These are phyloP conservation scores for Xylaria digitata DNA, from an alignment of 2,329 filamentous ascomycete genomes.

Conservation along the genomic window DNA sequence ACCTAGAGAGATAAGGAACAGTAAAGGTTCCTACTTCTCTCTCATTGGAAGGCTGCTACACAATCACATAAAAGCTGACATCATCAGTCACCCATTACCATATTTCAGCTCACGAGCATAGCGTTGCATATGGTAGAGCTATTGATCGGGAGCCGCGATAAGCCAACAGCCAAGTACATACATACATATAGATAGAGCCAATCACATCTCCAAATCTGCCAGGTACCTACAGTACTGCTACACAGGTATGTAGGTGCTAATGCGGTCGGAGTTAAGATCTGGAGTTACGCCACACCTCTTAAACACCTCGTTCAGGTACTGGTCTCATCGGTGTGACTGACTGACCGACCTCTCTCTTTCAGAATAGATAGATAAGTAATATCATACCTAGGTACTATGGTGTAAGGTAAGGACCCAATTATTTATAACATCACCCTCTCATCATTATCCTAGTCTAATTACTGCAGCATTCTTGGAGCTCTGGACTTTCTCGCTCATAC, in stretches of 20 bases:
- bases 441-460: not conserved
- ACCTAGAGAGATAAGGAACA: no score
- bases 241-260: not conserved
- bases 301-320: conserved; percentile 5
- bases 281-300: conserved; percentile 22
- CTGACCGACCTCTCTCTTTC: conserved; percentile 4
- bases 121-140: no score
- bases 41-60: not conserved
- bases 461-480: conserved; percentile 1
- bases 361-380: not conserved
- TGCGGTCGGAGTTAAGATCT: conserved; percentile 23
- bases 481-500: conserved; percentile 6
- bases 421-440: conserved; percentile 2
- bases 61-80: not conserved
- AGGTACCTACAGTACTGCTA: no score
- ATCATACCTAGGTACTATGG: not conserved
- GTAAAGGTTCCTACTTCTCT: not conserved
- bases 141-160: no score
- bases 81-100: no score
- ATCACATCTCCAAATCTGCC: not conserved
- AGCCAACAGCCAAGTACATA: no score
- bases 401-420: conserved; percentile 7
- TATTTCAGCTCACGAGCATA: no score
- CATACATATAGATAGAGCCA: not conserved
- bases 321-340: conserved; percentile 32